Conservation (phyloP, 352 stramenopile genomes). For the Blastocystis sp. region DNA sequence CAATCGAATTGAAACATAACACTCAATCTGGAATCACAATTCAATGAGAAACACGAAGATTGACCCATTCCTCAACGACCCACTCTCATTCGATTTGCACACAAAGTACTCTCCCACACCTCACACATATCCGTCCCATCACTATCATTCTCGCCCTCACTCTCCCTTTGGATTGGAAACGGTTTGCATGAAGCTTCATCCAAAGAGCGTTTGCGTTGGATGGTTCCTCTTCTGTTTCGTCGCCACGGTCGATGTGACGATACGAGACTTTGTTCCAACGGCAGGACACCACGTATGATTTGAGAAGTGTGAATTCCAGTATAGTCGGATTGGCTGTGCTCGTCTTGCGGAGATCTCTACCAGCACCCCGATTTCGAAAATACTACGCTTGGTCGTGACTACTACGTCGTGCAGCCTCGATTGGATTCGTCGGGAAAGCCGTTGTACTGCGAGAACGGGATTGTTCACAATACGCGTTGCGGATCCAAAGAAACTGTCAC, state of each 20-base stretch:
- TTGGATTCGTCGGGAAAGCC: slow-evolving; percentile 13
- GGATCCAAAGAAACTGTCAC: slow-evolving; percentile 6
- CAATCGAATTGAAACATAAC: too few relatives aligned
- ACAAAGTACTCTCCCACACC: too few relatives aligned
- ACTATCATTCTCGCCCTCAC: too few relatives aligned
- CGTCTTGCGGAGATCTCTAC: not conserved
- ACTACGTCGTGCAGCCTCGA: not conserved
- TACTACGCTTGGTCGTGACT: slow-evolving; percentile 8
- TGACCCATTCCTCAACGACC: too few relatives aligned
- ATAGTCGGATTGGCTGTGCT: slow-evolving; percentile 58
- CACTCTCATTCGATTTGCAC: too few relatives aligned
- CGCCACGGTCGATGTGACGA: not conserved
- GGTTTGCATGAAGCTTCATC: not conserved
- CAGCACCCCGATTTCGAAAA: slow-evolving; percentile 63
- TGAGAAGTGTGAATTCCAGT: not conserved
- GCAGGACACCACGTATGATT: not conserved
- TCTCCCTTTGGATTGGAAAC: too few relatives aligned
- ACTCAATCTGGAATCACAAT: too few relatives aligned
- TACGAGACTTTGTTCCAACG: slow-evolving; percentile 54
- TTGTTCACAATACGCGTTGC: not conserved
- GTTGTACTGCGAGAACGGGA: slow-evolving; percentile 37
- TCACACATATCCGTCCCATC: too few relatives aligned
- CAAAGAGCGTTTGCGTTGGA: not conserved
- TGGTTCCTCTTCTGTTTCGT: not conserved
- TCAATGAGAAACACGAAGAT: too few relatives aligned